Percentiles rank a stretch among this genome's conserved stretches.
Evolutionary conservation across 345 rosid genomes (phyloP).

Genomic region (Salix arbutifolia): DNA sequence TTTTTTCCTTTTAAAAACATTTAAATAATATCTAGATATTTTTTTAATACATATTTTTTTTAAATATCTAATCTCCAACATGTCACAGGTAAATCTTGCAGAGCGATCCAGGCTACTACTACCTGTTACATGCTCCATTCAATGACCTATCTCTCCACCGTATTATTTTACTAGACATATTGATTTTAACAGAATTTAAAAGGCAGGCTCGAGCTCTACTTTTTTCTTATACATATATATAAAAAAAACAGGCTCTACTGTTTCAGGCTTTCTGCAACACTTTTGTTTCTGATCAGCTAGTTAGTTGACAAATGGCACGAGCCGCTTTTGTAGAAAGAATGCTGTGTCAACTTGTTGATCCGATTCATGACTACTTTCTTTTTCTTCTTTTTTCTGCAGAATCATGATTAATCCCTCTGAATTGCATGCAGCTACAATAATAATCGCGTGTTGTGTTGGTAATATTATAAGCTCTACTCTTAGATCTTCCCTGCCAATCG

Average conservation of each 20-base stretch:
- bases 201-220: neutral
- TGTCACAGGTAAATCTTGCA: too few species aligned
- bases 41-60: too few species aligned
- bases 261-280: neutral
- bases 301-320: neutral
- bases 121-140: neutral
- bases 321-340: neutral
- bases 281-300: neutral
- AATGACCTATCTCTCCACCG: neutral
- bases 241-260: neutral
- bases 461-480: too few species aligned
- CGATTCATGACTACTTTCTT: neutral
- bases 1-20: too few species aligned
- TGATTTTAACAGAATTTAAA: too few species aligned
- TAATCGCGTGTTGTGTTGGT: neutral
- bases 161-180: too few species aligned
- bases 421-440: neutral
- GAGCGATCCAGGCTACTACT: neutral
- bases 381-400: too few species aligned
- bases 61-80: too few species aligned
- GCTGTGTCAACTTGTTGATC: neutral
- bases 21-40: too few species aligned
- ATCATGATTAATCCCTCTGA: neutral
- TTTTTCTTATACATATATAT: too few species aligned
- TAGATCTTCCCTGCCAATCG: neutral